Base-by-base conservation (phyloP, 148 eudicot species). In the Agrostemma githago region DNA sequence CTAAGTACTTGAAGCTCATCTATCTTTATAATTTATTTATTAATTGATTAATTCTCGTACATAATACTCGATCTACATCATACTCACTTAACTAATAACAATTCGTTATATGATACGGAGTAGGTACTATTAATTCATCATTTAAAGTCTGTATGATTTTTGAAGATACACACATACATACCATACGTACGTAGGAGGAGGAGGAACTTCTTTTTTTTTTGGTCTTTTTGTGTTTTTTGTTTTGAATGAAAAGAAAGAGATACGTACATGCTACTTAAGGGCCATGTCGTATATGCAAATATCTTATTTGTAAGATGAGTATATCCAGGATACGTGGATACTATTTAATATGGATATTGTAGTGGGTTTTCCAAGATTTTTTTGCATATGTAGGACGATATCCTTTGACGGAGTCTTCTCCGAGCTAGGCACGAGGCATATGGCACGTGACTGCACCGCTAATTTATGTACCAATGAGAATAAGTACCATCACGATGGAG, bases 261-360 rank as follows among this genome's bases (percentile, higher is more conserved):
- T 51, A 51, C 56, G 56, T 51, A 51, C 3, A 9, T 51, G 15
- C 4, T 51, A 51, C 14, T 10, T 51, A 51, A 51, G 16, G 56
- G 16, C 15, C 34, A 26, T 26, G 1, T 26, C 34, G 1, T 26
- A 26, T 12, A 11, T 51, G 56, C 56, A 51, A 11, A 51, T 51
- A 51, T 51, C 15, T 51, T 51, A 3, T 51, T 12, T 1, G 15
- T 51, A 51, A 51, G 11, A 17, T n/a, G 8, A 37, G 17, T 46
- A 70, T 70, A 70, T 70, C 72, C 44, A 70, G 26, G 37, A 51
- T 53, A 53, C 72, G 72, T 70, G 72, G 72, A 70, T 15, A 70
- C 17, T 66, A 66, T 20, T 16, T 40, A 17, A 59, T 20, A 17
- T 60, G 42, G 17, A 20, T 46, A 46, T 21, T 44, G 39, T 20